Percentiles rank a stretch among this genome's conserved stretches.
Conservation (phyloP, 768 basidiomycete species). For the Lentinus brumalis region DNA sequence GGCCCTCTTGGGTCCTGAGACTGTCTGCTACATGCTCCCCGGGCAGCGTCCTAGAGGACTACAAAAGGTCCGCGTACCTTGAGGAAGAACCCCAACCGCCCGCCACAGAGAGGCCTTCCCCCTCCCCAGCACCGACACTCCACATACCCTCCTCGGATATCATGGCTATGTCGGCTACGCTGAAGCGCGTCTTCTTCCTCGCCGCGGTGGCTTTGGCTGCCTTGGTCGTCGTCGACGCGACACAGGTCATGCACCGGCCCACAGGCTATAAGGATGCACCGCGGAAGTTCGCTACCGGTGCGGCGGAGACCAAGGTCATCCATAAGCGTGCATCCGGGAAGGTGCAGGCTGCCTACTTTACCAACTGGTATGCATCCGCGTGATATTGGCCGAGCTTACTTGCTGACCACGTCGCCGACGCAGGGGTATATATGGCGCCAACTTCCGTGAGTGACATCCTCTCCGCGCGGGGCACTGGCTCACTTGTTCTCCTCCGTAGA, state of each 20-base stretch:
- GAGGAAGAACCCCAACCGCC: not conserved
- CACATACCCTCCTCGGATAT: not conserved
- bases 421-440: slow-evolving; percentile 35
- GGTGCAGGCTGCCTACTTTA: slow-evolving; percentile 50
- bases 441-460: slow-evolving; percentile 29
- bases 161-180: slow-evolving; percentile 18
- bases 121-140: not conserved
- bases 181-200: slow-evolving; percentile 19
- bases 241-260: slow-evolving; percentile 58
- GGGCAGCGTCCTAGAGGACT: not conserved
- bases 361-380: slow-evolving; percentile 45
- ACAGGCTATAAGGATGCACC: slow-evolving; percentile 45
- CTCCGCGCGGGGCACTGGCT: not conserved
- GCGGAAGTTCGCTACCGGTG: slow-evolving; percentile 33
- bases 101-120: slow-evolving; percentile 5
- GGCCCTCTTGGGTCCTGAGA: slow-evolving; percentile 3
- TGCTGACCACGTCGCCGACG: not conserved
- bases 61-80: slow-evolving; percentile 6
- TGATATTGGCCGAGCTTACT: not conserved
- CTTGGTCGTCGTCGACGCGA: slow-evolving; percentile 31
- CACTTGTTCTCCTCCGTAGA: slow-evolving; percentile 40
- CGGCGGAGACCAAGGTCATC: slow-evolving; percentile 42
- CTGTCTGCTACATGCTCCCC: not conserved
- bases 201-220: slow-evolving; percentile 18
- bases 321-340: slow-evolving; percentile 37